Conservation (phyloP, 345 rosid species). For the Euphorbia peplus region DNA sequence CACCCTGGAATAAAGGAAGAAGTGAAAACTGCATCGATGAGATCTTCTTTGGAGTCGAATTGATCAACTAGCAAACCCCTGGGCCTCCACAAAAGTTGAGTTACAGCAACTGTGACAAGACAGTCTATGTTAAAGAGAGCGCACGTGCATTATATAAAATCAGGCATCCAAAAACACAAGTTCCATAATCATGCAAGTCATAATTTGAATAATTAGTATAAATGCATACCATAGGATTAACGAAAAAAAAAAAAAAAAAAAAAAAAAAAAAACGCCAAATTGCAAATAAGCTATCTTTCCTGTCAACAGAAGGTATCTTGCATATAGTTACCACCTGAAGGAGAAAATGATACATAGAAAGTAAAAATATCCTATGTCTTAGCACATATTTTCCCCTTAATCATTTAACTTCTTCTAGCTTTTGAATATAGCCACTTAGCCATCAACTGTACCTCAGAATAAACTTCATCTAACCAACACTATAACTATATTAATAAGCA, state of each 20-base stretch:
- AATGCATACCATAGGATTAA: not conserved
- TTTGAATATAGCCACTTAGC: not conserved
- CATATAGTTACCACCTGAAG: not conserved
- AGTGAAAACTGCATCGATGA: slow-evolving; percentile 79
- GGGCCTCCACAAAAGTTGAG: slow-evolving; percentile 89
- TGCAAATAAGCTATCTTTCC: not conserved
- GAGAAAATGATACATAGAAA: not conserved
- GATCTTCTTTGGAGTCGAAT: slow-evolving; percentile 86
- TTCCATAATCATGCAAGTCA: not conserved
- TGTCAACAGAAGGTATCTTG: not conserved
- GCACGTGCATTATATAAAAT: not conserved
- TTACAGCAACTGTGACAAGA: slow-evolving; percentile 76
- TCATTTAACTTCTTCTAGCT: not conserved
- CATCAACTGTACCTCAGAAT: not conserved
- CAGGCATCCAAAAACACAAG: slow-evolving; percentile 10
- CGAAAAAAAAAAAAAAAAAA: no score
- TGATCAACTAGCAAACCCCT: slow-evolving; percentile 92
- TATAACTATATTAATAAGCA: not conserved
- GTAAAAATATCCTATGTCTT: not conserved
- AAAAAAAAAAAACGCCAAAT: not conserved
- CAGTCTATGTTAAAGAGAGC: slow-evolving; percentile 14
- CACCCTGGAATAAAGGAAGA: slow-evolving; percentile 96
- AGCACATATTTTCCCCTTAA: not conserved
- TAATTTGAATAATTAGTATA: not conserved
- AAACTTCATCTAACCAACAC: not conserved